Base-by-base conservation (phyloP, 2,329 filamentous ascomycete genomes). In the Diaporthe vexans region DNA sequence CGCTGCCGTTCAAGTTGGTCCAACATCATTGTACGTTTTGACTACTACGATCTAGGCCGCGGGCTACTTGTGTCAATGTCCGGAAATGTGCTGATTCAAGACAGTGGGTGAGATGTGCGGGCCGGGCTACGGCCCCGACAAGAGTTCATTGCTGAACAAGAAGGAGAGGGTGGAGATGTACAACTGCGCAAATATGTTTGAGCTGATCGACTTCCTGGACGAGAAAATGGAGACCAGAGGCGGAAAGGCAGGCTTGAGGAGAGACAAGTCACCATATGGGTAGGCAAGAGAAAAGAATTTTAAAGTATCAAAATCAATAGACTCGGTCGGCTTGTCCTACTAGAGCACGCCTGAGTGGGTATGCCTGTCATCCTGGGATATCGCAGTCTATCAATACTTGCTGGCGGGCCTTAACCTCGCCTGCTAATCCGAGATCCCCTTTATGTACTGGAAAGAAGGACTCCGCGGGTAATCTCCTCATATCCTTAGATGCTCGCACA, bases 1-100 rank as follows among this genome's bases (percentile, higher is more conserved):
- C 92, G 8, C 83, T 94, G 37, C 91, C 91, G 2, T 88, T 90
- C 76, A 91, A 92, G 81, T 83, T 94, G 57, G 87, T 89, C 7
- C 84, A 91, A 73, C 92, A 94, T 80, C 92, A 94, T 80, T 13
- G 74, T 75, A 40, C 26, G 74, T 72, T 21, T 5, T 40, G 1
- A 19, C 37, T 51, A n/a, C 6, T 26, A 4, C 24, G 21, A 9
- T 26, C 15, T 59, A 8, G 17, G 9, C 9, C 15, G 13, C 5
- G 24, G 13, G 54, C 61, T 8, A 40, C 3, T n/a, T 1, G 24
- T 3, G 4, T 68, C 11, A 1, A 4, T 40, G 11, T 10, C 21
- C 9, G n/a, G 8, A 29, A 0, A 17, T 7, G 19, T 63, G 46
- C 58, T 70, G 26, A 74, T 33, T 17, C 7, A 15, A 35, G 19